Conservation (phyloP, 345 rosid genomes). For the Camelina neglecta region DNA sequence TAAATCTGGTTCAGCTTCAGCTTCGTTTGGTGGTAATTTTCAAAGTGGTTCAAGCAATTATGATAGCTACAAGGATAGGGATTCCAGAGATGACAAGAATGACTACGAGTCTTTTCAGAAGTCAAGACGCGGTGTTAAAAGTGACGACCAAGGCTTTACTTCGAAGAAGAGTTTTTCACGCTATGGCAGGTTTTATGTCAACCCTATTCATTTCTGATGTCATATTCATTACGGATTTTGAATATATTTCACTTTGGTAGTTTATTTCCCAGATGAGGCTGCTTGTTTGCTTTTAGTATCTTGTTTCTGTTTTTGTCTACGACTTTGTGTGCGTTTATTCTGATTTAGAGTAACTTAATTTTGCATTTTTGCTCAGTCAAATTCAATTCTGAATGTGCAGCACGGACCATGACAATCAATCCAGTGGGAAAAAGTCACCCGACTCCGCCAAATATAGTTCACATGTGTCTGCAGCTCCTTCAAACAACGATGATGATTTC, state of each 20-base stretch:
- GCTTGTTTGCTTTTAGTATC: background rate
- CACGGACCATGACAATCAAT: constrained; percentile 58
- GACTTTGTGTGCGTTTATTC: background rate
- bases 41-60: constrained; percentile 57
- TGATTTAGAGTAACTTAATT: background rate
- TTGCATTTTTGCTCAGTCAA: constrained; percentile 11
- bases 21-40: constrained; percentile 65
- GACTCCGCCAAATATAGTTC: constrained; percentile 51
- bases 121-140: constrained; percentile 51
- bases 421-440: constrained; percentile 53
- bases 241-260: background rate
- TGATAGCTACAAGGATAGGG: constrained; percentile 58
- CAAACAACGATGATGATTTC: constrained; percentile 64
- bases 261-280: background rate
- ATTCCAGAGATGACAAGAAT: constrained; percentile 53
- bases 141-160: constrained; percentile 50
- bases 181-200: constrained; percentile 58
- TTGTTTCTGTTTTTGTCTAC: background rate
- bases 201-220: constrained; percentile 20
- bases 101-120: constrained; percentile 64
- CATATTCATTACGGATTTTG: background rate
- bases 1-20: constrained; percentile 71
- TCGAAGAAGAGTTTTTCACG: constrained; percentile 54
- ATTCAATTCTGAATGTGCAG: constrained; percentile 52
- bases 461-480: constrained; percentile 46